Evolutionary conservation across 2,329 filamentous ascomycete genomes (phyloP), one percentile per base, ranked within the genome.

Genomic region (Colletotrichum sp.): DNA sequence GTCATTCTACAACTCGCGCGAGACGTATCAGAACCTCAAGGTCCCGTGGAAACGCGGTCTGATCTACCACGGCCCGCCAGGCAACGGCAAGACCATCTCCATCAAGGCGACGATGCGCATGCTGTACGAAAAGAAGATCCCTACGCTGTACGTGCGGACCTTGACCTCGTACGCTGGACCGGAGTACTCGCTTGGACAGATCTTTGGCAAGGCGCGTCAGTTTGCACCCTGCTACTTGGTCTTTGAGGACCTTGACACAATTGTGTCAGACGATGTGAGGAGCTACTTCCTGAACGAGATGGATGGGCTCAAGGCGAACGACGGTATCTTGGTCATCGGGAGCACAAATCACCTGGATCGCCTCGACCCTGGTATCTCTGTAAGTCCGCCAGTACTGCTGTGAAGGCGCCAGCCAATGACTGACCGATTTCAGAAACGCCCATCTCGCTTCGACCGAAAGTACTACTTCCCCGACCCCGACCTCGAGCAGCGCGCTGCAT

Each of bases 241-340:
- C 55, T 93, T 95, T 74, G 93, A 95, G 81, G 93, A 95, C 77
- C 87, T 95, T 7, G 93, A 95, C 81, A 92, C 90, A 10, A 89
- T 95, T 39, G 89, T 95, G 60, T 88, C 87, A 13, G 90, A 92
- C 70, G 78, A 81, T 3, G 90, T 93, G 16, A 87, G 93, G 32
- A 92, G 89, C 68, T 95, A 94, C 85, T 95, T 95, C 83, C 86
- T 95, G 64, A 95, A 95, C 81, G 92, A 95, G 82, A 90, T 95
- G 4, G 93, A 95, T 77, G 93, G 93, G 0, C 89, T 95, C 13
- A 90, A 91, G 79, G 89, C 87, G 77, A 95, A 95, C 78, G 91
- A 95, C 78, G 93, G 93, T 13, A 94, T 95, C 68, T 89, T 94
- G 79, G 93, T 95, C 85, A 87, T 94, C 32, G 92, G 90, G 34